A percentile compares a stretch with the other conserved stretches of the same genome.
These are phyloP conservation scores for Cymbopogon flexuosus DNA, from an alignment of 202 grass and related monocot species.

Conservation along the genomic window DNA sequence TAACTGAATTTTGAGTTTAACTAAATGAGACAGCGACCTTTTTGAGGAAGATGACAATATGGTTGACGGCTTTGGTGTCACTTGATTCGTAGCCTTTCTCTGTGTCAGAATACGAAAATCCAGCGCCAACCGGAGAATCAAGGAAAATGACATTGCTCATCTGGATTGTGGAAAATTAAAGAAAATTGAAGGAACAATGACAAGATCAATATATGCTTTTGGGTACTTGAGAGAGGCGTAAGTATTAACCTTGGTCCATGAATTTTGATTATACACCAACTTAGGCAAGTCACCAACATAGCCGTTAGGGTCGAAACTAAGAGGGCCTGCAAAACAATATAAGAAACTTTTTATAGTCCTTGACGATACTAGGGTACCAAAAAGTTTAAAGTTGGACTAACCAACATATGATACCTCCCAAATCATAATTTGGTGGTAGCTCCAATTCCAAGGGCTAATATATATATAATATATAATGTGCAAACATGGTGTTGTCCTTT, in stretches of 20 bases:
- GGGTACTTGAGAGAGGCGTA: no score
- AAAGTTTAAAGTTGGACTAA: neutral
- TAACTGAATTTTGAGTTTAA: neutral
- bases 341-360: neutral
- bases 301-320: conserved; percentile 36
- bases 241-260: conserved; percentile 57
- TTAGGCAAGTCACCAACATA: conserved; percentile 42
- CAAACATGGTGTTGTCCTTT: neutral
- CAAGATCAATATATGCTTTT: neutral
- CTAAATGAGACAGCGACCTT: conserved; percentile 33
- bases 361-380: neutral
- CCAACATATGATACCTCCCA: neutral
- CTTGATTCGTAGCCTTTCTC: conserved; percentile 34
- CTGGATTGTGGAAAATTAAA: neutral
- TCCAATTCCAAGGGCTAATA: neutral
- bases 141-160: conserved; percentile 58
- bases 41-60: conserved; percentile 51
- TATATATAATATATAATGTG: neutral
- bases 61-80: conserved; percentile 44
- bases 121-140: conserved; percentile 64
- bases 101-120: conserved; percentile 62
- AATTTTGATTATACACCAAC: conserved; percentile 35
- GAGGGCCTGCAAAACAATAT: conserved; percentile 43
- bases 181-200: neutral
- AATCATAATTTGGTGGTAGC: neutral